Evolutionary conservation across 768 basidiomycete genomes (phyloP).

Genomic region (Suillus hirtellus): DNA sequence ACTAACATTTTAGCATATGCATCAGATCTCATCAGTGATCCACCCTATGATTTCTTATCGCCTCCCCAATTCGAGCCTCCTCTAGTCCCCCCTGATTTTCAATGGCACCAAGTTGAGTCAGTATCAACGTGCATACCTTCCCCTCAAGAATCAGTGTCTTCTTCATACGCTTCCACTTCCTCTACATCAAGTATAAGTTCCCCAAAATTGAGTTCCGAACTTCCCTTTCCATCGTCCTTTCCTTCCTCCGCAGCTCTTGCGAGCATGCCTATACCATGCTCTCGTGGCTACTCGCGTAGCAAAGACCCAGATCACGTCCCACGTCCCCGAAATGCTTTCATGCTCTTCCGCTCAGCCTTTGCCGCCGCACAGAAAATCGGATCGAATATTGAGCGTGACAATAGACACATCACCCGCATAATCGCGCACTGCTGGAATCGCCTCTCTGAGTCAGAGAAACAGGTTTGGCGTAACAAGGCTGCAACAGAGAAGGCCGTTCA

Average conservation of each 20-base stretch:
- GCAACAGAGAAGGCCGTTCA: conserved; percentile 54
- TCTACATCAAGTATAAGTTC: conserved; percentile 13
- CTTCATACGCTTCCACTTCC: conserved; percentile 13
- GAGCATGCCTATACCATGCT: conserved; percentile 31
- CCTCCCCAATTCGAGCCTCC: conserved; percentile 12
- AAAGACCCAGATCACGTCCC: conserved; percentile 43
- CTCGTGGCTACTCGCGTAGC: conserved; percentile 30
- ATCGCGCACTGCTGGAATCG: conserved; percentile 56
- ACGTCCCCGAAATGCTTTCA: conserved; percentile 44
- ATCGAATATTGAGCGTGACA: conserved; percentile 53
- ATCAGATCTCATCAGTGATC: neutral
- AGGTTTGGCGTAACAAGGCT: conserved; percentile 51
- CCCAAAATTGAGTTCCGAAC: neutral
- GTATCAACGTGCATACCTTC: conserved; percentile 13
- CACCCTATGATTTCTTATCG: conserved; percentile 18
- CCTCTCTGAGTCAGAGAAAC: conserved; percentile 50
- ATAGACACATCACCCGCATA: conserved; percentile 59
- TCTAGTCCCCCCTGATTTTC: conserved; percentile 17
- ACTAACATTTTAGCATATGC: neutral
- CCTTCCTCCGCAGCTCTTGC: conserved; percentile 25
- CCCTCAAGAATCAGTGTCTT: conserved; percentile 13
- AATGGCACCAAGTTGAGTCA: conserved; percentile 18
- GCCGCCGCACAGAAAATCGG: conserved; percentile 51
- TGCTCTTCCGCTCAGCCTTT: conserved; percentile 65
- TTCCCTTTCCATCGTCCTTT: conserved; percentile 10